Base-by-base conservation (phyloP, 1,139 yeast genomes). In the Magnusiomyces starmeri region DNA sequence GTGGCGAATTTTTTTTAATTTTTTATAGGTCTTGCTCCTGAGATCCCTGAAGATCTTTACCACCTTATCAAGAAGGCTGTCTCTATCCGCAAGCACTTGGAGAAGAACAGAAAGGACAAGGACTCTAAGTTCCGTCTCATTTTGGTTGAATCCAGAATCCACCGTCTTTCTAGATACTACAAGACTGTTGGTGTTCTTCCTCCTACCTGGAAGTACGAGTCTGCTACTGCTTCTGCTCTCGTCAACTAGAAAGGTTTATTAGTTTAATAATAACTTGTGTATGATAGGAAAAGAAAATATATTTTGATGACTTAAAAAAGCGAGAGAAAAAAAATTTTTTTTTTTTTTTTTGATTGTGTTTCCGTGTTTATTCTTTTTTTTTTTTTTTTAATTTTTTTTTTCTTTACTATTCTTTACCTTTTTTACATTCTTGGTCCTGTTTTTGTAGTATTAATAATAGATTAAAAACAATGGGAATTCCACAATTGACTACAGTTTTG, bases 141-240 rank as follows among this genome's bases (percentile, higher is more conserved):
- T 92, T 85, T 92, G 78, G 89, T 94, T 75, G 99, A 92, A 82
- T 90, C 97, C 64, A 89, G 98, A 88, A 92, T 92, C 81, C 99
- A 92, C 95, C 92, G 99, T 85, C 87, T 92, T 76, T 96, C 98
- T 69, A 88, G 99, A 83, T 92, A 92, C 94, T 92, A 92, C 96
- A 90, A 96, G 88, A 87, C 96, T 70, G 95, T 88, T 70, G 81
- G 95, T 73, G 97, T 92, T 72, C 85, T 92, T 74, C 97, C 98
- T 71, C 97, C 98, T 75, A 89, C 86, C 92, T 92, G 97, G 97
- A 92, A 92, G 83, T 92, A 85, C 95, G 98, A 92, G 82, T 90
- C 98, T 67, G 95, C 98, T 74, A 94, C 98, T 73, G 99, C 99
- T 74, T 92, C 98, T 72, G 95, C 99, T 77, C 84, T 94, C 79